These are phyloP conservation scores for Bretziella fagacearum DNA, from an alignment of 2,329 filamentous ascomycete genomes.

Conservation along the genomic window DNA sequence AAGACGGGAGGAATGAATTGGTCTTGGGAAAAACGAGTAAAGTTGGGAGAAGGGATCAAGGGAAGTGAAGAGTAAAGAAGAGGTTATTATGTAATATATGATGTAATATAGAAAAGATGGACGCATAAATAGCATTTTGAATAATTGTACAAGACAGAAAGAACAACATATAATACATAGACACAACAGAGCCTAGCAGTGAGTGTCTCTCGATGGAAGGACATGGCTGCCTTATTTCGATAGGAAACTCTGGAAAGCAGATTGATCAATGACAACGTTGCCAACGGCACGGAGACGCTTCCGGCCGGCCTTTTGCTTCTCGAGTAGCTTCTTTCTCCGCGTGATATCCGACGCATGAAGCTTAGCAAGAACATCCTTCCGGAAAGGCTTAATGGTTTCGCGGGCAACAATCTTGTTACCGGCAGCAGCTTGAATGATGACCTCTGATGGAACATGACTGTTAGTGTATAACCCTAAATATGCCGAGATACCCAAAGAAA, in stretches of 20 bases:
- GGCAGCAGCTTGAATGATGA: conserved; percentile 81
- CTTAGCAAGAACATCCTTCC: conserved; percentile 88
- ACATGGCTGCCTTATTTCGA: conserved; percentile 43
- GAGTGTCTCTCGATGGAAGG: too few species aligned
- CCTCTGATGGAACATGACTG: conserved; percentile 34
- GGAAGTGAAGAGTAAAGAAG: not conserved
- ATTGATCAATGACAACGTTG: conserved; percentile 91
- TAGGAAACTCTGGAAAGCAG: conserved; percentile 86
- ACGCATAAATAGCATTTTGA: not conserved
- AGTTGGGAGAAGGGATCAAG: conserved; percentile 10
- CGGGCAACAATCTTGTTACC: conserved; percentile 71
- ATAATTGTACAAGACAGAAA: not conserved
- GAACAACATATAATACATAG: conserved; percentile 5
- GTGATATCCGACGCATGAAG: conserved; percentile 80
- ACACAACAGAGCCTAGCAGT: too few species aligned
- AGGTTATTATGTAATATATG: not conserved
- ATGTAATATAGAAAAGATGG: not conserved
- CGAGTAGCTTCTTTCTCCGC: conserved; percentile 67
- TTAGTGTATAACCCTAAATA: conserved; percentile 1
- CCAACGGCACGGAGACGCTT: conserved; percentile 73
- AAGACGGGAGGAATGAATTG: conserved; percentile 23
- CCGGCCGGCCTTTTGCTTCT: conserved; percentile 91
- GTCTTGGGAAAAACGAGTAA: conserved; percentile 23
- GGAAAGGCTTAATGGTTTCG: conserved; percentile 90
- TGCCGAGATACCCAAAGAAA: conserved; percentile 3